Evolutionary conservation across 192 early-diverging fungal species (phyloP).

Genomic region (Coemansia javaensis): DNA sequence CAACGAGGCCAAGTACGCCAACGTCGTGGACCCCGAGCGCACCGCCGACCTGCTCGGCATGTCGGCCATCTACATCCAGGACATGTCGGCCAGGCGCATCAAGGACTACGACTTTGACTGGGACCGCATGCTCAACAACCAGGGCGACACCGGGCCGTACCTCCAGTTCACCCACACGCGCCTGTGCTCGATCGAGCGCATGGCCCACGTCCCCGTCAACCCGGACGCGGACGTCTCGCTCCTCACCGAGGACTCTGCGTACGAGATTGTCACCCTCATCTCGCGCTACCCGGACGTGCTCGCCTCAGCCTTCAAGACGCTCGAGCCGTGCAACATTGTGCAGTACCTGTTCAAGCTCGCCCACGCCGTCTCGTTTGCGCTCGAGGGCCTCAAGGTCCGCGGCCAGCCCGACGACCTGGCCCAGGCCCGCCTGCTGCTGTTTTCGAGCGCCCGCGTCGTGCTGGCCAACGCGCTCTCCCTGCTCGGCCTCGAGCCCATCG

Average conservation of each 20-base stretch:
- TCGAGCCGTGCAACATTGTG: constrained; percentile 85
- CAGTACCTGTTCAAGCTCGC: constrained; percentile 78
- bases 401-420: constrained; percentile 69
- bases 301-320: constrained; percentile 53
- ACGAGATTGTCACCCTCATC: constrained; percentile 69
- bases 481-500: constrained; percentile 76
- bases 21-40: constrained; percentile 74
- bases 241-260: constrained; percentile 64
- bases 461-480: constrained; percentile 81
- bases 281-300: constrained; percentile 85
- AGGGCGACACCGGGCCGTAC: constrained; percentile 99
- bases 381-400: constrained; percentile 73
- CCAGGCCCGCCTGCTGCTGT: constrained; percentile 84
- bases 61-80: constrained; percentile 87
- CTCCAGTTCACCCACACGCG: constrained; percentile 98
- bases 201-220: constrained; percentile 57
- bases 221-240: constrained; percentile 62
- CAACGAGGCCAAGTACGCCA: constrained; percentile 80
- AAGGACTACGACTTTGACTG: constrained; percentile 95
- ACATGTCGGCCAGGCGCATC: constrained; percentile 83
- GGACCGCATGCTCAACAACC: constrained; percentile 88
- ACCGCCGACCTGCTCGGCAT: constrained; percentile 89
- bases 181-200: constrained; percentile 91
- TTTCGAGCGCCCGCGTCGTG: constrained; percentile 73
- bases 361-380: constrained; percentile 73